Conservation (phyloP, 805 yeast genomes). For the Saccharomycopsis oosterbeekiorum region DNA sequence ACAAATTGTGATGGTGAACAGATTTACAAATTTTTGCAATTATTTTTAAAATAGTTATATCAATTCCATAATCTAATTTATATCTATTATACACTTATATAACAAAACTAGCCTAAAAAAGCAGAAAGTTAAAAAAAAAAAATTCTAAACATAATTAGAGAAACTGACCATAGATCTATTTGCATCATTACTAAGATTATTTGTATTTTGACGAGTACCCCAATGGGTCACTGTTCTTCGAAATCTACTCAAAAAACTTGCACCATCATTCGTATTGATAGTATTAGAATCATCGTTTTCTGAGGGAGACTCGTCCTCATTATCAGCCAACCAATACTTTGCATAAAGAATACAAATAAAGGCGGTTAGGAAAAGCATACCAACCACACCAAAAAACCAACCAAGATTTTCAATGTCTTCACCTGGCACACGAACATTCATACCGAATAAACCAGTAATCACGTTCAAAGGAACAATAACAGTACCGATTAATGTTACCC, state of each 20-base stretch:
- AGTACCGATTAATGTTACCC: slow-evolving; percentile 86
- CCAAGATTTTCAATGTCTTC: slow-evolving; percentile 32
- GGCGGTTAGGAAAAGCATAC: slow-evolving; percentile 37
- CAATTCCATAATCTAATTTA: not conserved
- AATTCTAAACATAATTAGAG: not conserved
- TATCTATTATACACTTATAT: not conserved
- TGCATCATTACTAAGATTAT: not conserved
- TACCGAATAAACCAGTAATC: slow-evolving; percentile 87
- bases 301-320: not conserved
- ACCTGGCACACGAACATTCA: slow-evolving; percentile 91
- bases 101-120: not conserved
- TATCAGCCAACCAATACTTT: slow-evolving; percentile 30
- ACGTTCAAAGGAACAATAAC: slow-evolving; percentile 82
- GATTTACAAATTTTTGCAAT: no score
- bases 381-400: slow-evolving; percentile 67
- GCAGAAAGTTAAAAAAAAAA: not conserved
- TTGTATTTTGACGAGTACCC: not conserved
- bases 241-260: not conserved
- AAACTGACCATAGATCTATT: not conserved
- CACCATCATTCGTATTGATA: not conserved
- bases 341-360: slow-evolving; percentile 32
- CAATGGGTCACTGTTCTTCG: not conserved
- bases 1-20: no score
- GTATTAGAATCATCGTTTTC: slow-evolving; percentile 3
- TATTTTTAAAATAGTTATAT: no score